These are phyloP conservation scores for Cutaneotrichosporon sp. DNA, from an alignment of 1,284 basidiomycete species.

Conservation along the genomic window DNA sequence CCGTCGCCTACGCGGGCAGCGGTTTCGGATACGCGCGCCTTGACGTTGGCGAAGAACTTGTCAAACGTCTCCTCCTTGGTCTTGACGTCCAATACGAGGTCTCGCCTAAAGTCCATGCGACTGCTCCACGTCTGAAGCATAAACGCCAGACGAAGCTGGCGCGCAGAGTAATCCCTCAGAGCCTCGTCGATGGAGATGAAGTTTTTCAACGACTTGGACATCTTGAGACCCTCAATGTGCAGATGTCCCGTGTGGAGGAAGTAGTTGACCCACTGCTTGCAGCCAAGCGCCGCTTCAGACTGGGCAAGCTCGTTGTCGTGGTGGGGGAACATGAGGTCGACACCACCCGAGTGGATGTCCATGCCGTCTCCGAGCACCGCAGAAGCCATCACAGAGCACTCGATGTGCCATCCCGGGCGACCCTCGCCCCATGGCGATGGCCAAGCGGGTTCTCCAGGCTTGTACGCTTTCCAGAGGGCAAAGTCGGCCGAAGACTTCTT, in stretches of 20 bases:
- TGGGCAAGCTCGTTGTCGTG: conserved; percentile 99
- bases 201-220: conserved; percentile 99
- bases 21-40: conserved; percentile 61
- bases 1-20: conserved; percentile 25
- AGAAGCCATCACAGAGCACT: conserved; percentile 98
- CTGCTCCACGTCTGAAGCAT: conserved; percentile 87
- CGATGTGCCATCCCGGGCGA: conserved; percentile 99
- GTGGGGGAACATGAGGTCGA: conserved; percentile 96
- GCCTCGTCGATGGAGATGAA: conserved; percentile 97
- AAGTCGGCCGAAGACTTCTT: conserved; percentile 69
- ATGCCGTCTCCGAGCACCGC: conserved; percentile 86
- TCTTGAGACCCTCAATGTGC: conserved; percentile 97
- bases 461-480: conserved; percentile 96
- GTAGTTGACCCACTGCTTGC: conserved; percentile 95
- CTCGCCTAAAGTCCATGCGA: conserved; percentile 91
- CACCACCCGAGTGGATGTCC: conserved; percentile 97
- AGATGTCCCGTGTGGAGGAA: conserved; percentile 98
- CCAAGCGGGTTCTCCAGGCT: conserved; percentile 98
- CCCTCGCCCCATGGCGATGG: conserved; percentile 92
- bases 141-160: conserved; percentile 93
- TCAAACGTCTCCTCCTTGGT: conserved; percentile 81
- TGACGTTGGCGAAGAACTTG: conserved; percentile 89
- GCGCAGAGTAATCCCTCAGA: conserved; percentile 73
- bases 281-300: conserved; percentile 91
- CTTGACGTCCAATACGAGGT: conserved; percentile 77